Conservation (phyloP, 345 rosid species). For the Anacardium occidentale region DNA sequence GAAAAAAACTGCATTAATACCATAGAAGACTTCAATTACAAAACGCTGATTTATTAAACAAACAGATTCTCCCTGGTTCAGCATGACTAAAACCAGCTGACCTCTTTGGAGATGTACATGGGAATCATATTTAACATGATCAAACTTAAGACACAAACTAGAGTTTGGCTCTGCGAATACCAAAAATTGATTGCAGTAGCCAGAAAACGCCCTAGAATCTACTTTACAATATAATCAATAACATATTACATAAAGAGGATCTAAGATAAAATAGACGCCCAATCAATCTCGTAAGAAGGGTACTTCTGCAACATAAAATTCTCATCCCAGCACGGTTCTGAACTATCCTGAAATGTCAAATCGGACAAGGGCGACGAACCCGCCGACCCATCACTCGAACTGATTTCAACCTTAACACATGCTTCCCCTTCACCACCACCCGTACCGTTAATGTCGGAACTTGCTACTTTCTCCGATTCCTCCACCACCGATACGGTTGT, state of each 20-base stretch:
- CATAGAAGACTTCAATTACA: background rate
- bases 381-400: constrained; percentile 43
- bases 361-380: constrained; percentile 69
- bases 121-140: too few relatives aligned
- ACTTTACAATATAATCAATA: background rate
- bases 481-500: background rate
- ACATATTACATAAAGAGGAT: background rate
- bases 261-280: constrained; percentile 57
- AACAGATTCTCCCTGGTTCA: background rate
- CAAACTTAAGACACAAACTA: background rate
- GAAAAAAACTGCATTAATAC: too few relatives aligned
- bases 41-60: background rate
- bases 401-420: constrained; percentile 32
- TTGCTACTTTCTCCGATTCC: background rate
- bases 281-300: constrained; percentile 91
- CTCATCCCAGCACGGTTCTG: constrained; percentile 54
- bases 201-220: background rate
- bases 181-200: constrained; percentile 49
- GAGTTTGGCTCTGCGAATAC: constrained; percentile 36
- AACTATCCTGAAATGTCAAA: constrained; percentile 43
- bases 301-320: constrained; percentile 67
- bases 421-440: constrained; percentile 9
- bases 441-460: background rate
- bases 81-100: constrained; percentile 36
- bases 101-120: constrained; percentile 13